Evolutionary conservation across 257 asterid genomes (phyloP), one percentile per base, ranked within the genome.

Genomic region (Solanum rostratum): DNA sequence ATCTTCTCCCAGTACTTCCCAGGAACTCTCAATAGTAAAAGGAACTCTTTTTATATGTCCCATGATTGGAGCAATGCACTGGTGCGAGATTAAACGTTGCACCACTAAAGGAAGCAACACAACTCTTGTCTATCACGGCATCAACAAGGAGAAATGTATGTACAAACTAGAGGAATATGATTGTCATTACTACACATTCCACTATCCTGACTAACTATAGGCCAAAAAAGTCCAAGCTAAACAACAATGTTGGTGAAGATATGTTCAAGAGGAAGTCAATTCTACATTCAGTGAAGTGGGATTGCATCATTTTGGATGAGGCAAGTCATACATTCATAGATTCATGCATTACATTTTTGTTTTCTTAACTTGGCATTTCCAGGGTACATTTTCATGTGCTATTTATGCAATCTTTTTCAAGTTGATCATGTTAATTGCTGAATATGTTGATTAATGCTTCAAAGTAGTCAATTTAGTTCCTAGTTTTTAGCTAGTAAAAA

Each of bases 1-100:
- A n/a, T 6, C 10, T 53, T 53, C 59, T 15, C 10, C 92, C 20
- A 49, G 93, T 84, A 85, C 91, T 79, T 89, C 95, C 68, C 83
- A 29, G 27, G 86, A 84, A 62, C 85, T 92, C 73, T 94, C 94
- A 46, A 84, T 86, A 49, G 88, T 96, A 30, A 96, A 92, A 82
- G 96, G 94, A 43, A 94, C 98, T 78, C 96, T 93, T 83, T 94
- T 96, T 53, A 87, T 96, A 80, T 96, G 98, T 87, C 98, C 95
- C n/a, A 13, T 94, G 90, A 93, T 91, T 57, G 98, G 95, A 18
- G 94, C 85, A 83, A 84, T 83, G 84, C 97, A 93, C 76, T 96
- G 99, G 99, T 93, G 87, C 11, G 6, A 4, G 39, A 33, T 96
- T 83, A 94, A 92, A 5, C 92, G 94, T 73, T 96, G 91, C 90